These are phyloP conservation scores for Lipomyces sp. DNA, from an alignment of 805 yeast genomes.

Conservation along the genomic window DNA sequence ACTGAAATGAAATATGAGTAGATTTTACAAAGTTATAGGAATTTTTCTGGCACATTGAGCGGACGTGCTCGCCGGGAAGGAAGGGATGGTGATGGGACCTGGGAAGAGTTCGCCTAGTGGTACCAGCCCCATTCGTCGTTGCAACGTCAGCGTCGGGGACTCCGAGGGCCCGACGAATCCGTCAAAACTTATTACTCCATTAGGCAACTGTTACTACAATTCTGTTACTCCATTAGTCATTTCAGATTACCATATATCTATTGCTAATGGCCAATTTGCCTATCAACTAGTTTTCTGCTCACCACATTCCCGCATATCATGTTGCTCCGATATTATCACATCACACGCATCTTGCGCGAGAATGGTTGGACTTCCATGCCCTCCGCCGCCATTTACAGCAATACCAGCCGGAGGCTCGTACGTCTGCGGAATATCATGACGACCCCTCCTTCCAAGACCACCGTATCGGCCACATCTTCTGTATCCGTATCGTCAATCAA, in stretches of 20 bases:
- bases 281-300: not conserved
- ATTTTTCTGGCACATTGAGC: no score
- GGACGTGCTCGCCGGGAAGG: no score
- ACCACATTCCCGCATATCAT: not conserved
- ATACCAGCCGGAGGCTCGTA: not conserved
- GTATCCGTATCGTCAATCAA: not conserved
- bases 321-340: not conserved
- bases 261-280: not conserved
- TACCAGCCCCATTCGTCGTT: no score
- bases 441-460: constrained; percentile 1
- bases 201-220: no score
- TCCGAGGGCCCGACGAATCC: no score
- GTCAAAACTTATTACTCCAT: no score
- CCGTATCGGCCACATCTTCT: not conserved
- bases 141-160: no score
- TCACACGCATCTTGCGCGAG: not conserved
- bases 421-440: not conserved
- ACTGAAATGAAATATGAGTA: not conserved
- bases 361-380: not conserved
- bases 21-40: no score
- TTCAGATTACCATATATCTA: no score
- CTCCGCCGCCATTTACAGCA: not conserved
- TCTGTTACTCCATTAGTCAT: no score
- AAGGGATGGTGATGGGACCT: no score
- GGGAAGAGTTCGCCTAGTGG: no score